Percentiles rank a stretch among this genome's conserved stretches.
These are phyloP conservation scores for Fusarium drepaniforme DNA, from an alignment of 2,329 filamentous ascomycete species.

Conservation along the genomic window DNA sequence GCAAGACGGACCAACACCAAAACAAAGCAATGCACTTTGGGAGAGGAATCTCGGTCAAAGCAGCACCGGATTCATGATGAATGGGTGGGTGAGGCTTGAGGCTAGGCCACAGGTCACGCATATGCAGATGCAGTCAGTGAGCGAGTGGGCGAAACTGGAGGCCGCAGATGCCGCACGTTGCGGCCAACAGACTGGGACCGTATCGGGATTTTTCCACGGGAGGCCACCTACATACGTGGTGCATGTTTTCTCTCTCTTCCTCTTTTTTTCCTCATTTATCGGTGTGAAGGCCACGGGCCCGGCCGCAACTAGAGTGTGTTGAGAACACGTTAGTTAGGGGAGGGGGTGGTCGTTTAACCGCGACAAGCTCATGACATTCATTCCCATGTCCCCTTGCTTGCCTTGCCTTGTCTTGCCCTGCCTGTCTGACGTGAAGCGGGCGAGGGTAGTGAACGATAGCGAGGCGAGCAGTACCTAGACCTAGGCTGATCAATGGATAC, in stretches of 20 bases:
- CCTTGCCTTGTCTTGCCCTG: background rate
- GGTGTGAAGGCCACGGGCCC: conserved; percentile 6
- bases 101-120: conserved; percentile 23
- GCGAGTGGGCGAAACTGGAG: conserved; percentile 12
- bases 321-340: conserved; percentile 12
- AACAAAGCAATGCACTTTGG: conserved; percentile 21
- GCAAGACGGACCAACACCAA: conserved; percentile 19
- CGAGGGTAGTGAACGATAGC: background rate
- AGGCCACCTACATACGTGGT: conserved; percentile 9
- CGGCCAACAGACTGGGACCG: conserved; percentile 42
- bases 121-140: conserved; percentile 12
- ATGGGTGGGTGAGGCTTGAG: conserved; percentile 7
- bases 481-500: background rate
- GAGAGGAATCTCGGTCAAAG: background rate
- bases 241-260: background rate
- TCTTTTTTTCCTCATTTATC: conserved; percentile 1
- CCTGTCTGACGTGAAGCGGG: background rate
- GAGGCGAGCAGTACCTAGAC: background rate
- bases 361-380: conserved; percentile 1
- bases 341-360: conserved; percentile 6
- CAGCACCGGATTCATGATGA: background rate
- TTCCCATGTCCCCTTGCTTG: background rate
- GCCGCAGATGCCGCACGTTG: conserved; percentile 30
- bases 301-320: conserved; percentile 31
- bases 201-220: conserved; percentile 21